Conservation (phyloP, 108 stramenopile genomes). For the Skeletonema marinoi region DNA sequence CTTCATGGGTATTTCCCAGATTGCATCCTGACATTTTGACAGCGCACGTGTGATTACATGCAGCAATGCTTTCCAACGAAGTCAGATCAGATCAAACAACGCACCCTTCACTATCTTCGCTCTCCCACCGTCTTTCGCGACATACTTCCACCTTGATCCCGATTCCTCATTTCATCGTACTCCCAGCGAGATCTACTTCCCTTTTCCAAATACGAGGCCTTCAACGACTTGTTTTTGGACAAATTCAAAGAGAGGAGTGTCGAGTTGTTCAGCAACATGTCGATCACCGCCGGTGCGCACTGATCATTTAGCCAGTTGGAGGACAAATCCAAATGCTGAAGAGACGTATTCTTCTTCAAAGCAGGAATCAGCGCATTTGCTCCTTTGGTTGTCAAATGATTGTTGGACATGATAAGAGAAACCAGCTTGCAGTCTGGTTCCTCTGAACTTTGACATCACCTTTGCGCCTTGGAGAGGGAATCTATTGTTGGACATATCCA, state of each 20-base stretch:
- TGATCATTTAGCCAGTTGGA: neutral
- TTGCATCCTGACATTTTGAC: neutral
- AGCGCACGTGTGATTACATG: conserved; percentile 23
- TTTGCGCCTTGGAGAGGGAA: neutral
- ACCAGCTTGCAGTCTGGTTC: neutral
- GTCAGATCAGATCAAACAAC: neutral
- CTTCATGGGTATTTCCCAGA: neutral
- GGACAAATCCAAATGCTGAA: neutral
- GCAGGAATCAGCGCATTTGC: neutral
- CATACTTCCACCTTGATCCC: neutral
- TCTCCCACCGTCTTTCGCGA: no score
- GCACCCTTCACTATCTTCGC: neutral
- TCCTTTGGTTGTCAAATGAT: conserved; percentile 1
- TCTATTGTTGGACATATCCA: neutral
- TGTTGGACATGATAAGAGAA: neutral
- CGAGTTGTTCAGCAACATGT: conserved; percentile 3
- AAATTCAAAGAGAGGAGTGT: neutral
- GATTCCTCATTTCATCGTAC: no score
- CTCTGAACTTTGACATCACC: neutral
- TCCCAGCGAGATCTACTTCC: no score
- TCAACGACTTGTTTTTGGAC: neutral
- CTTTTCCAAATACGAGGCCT: neutral
- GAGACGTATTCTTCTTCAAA: neutral
- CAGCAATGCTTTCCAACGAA: neutral
- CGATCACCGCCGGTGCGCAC: neutral